Evolutionary conservation across 345 rosid genomes (phyloP).

Genomic region (Microcos paniculata): DNA sequence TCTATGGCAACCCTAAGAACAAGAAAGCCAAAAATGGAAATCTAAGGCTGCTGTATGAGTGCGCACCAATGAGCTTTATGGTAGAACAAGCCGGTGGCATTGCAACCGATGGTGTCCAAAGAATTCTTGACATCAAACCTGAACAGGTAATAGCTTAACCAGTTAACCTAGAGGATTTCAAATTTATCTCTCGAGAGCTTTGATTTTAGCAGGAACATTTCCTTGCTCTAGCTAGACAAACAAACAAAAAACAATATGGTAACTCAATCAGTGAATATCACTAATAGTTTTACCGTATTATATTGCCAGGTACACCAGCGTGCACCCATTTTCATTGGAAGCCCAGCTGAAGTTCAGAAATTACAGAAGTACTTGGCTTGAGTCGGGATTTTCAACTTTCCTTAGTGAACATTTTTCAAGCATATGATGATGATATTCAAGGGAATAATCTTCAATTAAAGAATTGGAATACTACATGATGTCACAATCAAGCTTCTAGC

Average conservation of each 20-base stretch:
- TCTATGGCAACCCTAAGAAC: slow-evolving; percentile 91
- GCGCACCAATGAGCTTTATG: slow-evolving; percentile 98
- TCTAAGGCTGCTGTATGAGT: slow-evolving; percentile 82
- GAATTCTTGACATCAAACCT: slow-evolving; percentile 46
- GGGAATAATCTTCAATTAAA: neutral
- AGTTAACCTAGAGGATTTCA: neutral
- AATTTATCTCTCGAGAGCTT: neutral
- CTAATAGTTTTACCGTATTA: neutral
- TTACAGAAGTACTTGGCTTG: slow-evolving; percentile 35
- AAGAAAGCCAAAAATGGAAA: slow-evolving; percentile 86
- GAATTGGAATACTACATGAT: neutral
- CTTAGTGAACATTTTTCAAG: neutral
- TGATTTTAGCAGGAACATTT: neutral
- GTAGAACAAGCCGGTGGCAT: slow-evolving; percentile 91
- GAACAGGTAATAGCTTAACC: slow-evolving; percentile 24
- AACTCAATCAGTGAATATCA: neutral
- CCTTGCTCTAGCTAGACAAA: neutral
- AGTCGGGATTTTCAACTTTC: neutral
- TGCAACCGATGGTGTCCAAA: slow-evolving; percentile 36
- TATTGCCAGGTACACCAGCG: slow-evolving; percentile 39
- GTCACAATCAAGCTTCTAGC: neutral
- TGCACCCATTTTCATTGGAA: slow-evolving; percentile 39
- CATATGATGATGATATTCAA: neutral
- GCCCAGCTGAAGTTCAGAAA: slow-evolving; percentile 37
- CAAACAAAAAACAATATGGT: neutral